Evolutionary conservation across 768 basidiomycete genomes (phyloP), one percentile per base, ranked within the genome.

Genomic region (Suillus paluster): DNA sequence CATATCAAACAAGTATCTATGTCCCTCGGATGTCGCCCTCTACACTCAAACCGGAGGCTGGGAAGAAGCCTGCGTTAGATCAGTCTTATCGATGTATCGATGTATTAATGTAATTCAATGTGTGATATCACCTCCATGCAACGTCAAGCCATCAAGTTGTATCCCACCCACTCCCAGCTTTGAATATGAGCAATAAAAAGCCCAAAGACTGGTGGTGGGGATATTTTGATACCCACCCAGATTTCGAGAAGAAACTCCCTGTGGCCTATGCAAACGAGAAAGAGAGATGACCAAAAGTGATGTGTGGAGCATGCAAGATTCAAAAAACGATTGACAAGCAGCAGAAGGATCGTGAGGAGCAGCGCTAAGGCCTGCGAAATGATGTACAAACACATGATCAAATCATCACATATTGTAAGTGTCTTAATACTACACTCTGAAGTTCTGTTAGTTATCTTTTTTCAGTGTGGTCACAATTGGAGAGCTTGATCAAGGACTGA

Each of bases 131-230:
- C 42, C 19, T 42, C 8, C 19, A 42, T 3, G 3, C 42, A n/a
- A 42, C 42, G n/a, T 42, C 42, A 42, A 42, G 42, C 10, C 42
- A n/a, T 42, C 19, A n/a, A 42, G 42, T n/a, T n/a, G 42, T 42
- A 19, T 42, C 42, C 42, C 8, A 42, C 42, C 42, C 42, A 42
- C 42, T 42, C 42, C 19, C 19, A 42, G 41, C 41, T 42, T 42
- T 42, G n/a, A 42, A 4, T 25, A 48, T 48, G 46, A 48, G 46
- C 46, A 48, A 48, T 6, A 48, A 8, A 15, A 48, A 25, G 23
- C 46, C 12, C 5, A 48, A 48, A 48, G 46, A 48, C 36, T 57
- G 54, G 64, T 72, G 10, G 58, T 73, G 27, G 23, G 65, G 45
- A 53, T 44, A 21, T 21, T 36, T 46, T n/a, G 57, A 58, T 45